Conservation (phyloP, 192 early-diverging fungal species). For the Rhizophagus prolifer region DNA sequence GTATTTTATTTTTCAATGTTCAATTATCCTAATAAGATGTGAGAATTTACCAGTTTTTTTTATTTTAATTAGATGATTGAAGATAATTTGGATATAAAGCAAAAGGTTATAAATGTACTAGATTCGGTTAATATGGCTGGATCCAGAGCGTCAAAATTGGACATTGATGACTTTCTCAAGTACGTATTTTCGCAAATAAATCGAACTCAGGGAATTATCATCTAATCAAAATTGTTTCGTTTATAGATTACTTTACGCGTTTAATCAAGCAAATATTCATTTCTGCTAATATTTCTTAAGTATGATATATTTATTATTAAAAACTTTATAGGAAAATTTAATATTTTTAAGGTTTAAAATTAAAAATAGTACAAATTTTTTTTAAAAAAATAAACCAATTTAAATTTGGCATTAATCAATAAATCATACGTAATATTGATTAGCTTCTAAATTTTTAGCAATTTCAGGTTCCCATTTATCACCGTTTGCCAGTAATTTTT, state of each 20-base stretch:
- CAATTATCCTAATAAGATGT: not conserved
- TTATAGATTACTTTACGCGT: constrained; percentile 75
- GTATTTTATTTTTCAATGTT: not conserved
- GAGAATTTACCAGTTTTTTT: not conserved
- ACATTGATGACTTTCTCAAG: constrained; percentile 92
- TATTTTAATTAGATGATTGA: constrained; percentile 61
- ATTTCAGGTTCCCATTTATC: constrained; percentile 97
- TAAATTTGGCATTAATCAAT: too few relatives aligned
- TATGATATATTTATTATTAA: not conserved
- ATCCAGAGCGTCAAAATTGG: constrained; percentile 85
- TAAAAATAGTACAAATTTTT: not conserved
- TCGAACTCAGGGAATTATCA: not conserved
- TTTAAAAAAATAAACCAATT: not conserved
- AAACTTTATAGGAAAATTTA: not conserved
- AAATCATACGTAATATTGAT: constrained; percentile 26
- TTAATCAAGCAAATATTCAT: constrained; percentile 90
- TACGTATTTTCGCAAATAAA: constrained; percentile 35
- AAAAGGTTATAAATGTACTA: constrained; percentile 73
- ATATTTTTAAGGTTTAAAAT: too few relatives aligned
- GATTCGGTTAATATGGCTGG: constrained; percentile 66
- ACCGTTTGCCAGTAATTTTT: constrained; percentile 93
- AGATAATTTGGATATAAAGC: constrained; percentile 85
- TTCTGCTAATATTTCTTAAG: constrained; percentile 61
- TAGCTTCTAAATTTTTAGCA: constrained; percentile 67
- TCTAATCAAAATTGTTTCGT: not conserved